Evolutionary conservation across 2,329 filamentous ascomycete species (phyloP).

Genomic region (Botryosphaeria dothidea): DNA sequence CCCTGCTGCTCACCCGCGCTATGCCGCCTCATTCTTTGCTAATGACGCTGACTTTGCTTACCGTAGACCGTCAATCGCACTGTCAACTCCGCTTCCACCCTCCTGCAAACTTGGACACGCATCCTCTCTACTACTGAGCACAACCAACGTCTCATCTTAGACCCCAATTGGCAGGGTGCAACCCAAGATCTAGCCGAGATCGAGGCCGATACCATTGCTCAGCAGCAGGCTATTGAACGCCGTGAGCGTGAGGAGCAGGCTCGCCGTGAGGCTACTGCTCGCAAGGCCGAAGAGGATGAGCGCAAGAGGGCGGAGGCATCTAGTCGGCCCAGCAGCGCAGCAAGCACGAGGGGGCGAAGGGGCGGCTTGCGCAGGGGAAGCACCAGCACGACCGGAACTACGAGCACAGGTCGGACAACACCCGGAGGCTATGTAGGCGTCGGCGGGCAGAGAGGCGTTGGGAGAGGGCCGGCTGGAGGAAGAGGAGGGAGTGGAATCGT

Average conservation of each 20-base stretch:
- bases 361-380: constrained; percentile 27
- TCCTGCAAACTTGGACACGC: constrained; percentile 93
- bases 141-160: constrained; percentile 87
- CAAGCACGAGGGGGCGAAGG: constrained; percentile 37
- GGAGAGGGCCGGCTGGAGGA: constrained; percentile 29
- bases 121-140: constrained; percentile 97
- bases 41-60: not conserved
- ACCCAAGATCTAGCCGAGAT: constrained; percentile 83
- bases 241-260: constrained; percentile 77
- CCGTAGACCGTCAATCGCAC: constrained; percentile 77
- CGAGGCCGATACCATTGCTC: constrained; percentile 74
- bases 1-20: not conserved
- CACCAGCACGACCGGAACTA: constrained; percentile 21
- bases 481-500: constrained; percentile 13
- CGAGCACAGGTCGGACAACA: constrained; percentile 30
- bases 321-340: constrained; percentile 41
- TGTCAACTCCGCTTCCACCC: constrained; percentile 80
- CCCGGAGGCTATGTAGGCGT: constrained; percentile 43
- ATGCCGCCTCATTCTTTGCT: not conserved
- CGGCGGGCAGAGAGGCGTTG: constrained; percentile 51
- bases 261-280: constrained; percentile 67
- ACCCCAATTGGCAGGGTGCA: constrained; percentile 86
- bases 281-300: constrained; percentile 52
- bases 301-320: constrained; percentile 62
- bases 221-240: constrained; percentile 76